Evolutionary conservation across 495 filamentous ascomycete species (phyloP), one percentile per base, ranked within the genome.

Genomic region (Penicillium cinerascens): DNA sequence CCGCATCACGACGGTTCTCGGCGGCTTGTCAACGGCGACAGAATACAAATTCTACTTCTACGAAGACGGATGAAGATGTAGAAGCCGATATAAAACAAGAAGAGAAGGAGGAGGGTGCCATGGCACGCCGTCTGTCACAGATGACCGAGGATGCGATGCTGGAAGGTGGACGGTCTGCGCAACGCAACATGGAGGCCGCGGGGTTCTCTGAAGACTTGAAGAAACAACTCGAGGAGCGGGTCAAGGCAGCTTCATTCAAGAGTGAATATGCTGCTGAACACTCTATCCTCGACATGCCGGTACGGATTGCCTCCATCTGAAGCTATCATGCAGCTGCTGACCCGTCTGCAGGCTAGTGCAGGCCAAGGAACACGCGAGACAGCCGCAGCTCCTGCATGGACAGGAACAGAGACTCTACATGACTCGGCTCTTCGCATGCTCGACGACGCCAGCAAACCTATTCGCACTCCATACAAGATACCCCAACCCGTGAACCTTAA

Each of bases 361-460:
- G 88, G 90, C 4, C 74, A 81, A 65, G 88, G 87, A 7, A 88
- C 87, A 9, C 80, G 87, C 39, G 81, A 85, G 20, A 80, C 84
- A 25, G 92, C 93, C 6, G 76, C 78, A 1, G 83, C 87, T 4
- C 70, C 82, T 44, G 78, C 85, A 4, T 98, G 93, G 93, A 84
- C 80, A 9, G 93, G 92, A 16, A 76, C 74, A 15, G 93, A 98
- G 68, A 69, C 71, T 11, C 64, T 83, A 2, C 79, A 85, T 61
- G 92, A 97, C 64, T 76, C 86, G 10, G 82, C 90, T 29, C 72
- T 96, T 22, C 84, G 93, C 37, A 98, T 98, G 93, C 80, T 97
- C 10, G 79, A 84, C 27, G 91, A 97, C 78, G 86, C 43, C 72
- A 88, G 66, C 88, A 95, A 77, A 65, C 90, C 85, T 0, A 67